Conservation (phyloP, 495 filamentous ascomycete genomes). For the Pyronema omphalodes region DNA sequence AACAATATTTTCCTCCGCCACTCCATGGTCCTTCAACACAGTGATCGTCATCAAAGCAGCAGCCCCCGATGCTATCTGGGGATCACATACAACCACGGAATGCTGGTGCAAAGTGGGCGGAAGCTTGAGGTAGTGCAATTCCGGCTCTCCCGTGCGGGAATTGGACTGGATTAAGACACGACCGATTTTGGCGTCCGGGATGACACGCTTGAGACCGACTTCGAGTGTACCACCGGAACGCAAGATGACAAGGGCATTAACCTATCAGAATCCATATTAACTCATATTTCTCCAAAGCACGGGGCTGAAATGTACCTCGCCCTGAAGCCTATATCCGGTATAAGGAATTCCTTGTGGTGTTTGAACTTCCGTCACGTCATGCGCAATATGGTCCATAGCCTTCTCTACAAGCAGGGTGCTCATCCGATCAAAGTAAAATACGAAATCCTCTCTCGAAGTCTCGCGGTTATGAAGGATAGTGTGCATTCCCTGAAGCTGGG, state of each 20-base stretch:
- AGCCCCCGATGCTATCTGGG: constrained; percentile 85
- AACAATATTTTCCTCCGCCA: constrained; percentile 66
- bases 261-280: constrained; percentile 21
- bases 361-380: constrained; percentile 37
- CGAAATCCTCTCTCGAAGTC: constrained; percentile 72
- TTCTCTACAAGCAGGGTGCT: constrained; percentile 67
- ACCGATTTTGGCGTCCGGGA: constrained; percentile 81
- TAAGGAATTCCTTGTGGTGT: constrained; percentile 54
- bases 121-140: constrained; percentile 72
- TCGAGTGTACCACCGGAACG: constrained; percentile 77
- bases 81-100: constrained; percentile 69
- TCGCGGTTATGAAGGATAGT: constrained; percentile 72
- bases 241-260: constrained; percentile 74
- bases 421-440: constrained; percentile 89
- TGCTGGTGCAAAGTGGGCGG: constrained; percentile 55
- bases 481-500: constrained; percentile 70
- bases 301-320: neutral
- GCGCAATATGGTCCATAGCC: constrained; percentile 36
- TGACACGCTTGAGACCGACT: constrained; percentile 66
- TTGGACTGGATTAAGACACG: constrained; percentile 82
- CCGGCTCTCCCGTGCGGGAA: constrained; percentile 65
- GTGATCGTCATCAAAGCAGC: constrained; percentile 93
- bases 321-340: constrained; percentile 39
- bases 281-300: neutral
- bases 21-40: constrained; percentile 83